A percentile compares a stretch with the other conserved stretches of the same genome.
Evolutionary conservation across 1,139 yeast genomes (phyloP).

Genomic region (Pichia terricola): DNA sequence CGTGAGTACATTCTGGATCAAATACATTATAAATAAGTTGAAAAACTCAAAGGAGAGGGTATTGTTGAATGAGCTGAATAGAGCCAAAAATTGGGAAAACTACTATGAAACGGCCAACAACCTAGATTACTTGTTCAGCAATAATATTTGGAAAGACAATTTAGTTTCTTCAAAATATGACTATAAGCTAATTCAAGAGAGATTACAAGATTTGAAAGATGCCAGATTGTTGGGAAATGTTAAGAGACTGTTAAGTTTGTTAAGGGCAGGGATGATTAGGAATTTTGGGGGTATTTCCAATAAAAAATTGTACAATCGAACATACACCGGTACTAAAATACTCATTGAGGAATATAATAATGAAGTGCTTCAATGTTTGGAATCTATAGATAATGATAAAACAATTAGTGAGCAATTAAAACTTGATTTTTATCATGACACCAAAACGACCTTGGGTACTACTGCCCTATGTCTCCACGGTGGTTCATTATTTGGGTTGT

Average conservation of each 20-base stretch:
- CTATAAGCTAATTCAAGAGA: constrained; percentile 67
- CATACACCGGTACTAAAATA: constrained; percentile 80
- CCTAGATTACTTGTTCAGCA: constrained; percentile 58
- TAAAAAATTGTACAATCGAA: constrained; percentile 65
- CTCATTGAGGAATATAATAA: constrained; percentile 79
- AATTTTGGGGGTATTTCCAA: constrained; percentile 90
- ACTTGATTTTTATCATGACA: constrained; percentile 80
- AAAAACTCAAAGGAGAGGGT: constrained; percentile 24
- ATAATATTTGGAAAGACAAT: constrained; percentile 78
- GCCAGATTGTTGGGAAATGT: constrained; percentile 58
- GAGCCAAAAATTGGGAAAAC: constrained; percentile 43
- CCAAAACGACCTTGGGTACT: constrained; percentile 81
- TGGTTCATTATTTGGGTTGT: constrained; percentile 85
- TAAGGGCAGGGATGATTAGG: constrained; percentile 75
- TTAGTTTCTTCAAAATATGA: constrained; percentile 79
- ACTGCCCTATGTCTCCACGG: constrained; percentile 90
- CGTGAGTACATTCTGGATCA: constrained; percentile 13
- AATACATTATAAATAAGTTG: constrained; percentile 25
- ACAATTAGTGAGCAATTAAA: constrained; percentile 41
- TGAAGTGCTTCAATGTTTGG: constrained; percentile 65
- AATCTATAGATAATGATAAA: constrained; percentile 31
- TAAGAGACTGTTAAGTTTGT: constrained; percentile 51
- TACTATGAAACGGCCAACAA: constrained; percentile 53
- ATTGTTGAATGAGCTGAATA: constrained; percentile 31
- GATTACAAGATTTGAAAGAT: constrained; percentile 51